Evolutionary conservation across 306 rosid species (phyloP), one percentile per base, ranked within the genome.

Genomic region (Glycine soja): DNA sequence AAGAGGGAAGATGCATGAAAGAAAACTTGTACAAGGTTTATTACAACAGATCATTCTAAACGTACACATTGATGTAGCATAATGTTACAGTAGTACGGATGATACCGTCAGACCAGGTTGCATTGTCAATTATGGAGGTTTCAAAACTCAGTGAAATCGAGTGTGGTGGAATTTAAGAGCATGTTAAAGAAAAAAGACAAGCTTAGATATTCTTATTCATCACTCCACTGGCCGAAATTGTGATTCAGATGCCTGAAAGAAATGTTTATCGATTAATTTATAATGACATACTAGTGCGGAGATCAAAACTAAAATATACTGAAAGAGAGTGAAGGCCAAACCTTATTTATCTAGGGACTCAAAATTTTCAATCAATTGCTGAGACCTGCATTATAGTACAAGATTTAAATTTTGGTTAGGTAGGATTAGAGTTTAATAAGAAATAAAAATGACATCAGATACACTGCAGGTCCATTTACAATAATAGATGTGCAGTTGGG

Each of bases 331-430:
- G 2, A 43, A 70, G 48, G 76, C 54, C 34, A 24, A 59, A 82
- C 82, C 88, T 78, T 76, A 87, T 78, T 75, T 64, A 24, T 89
- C 85, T 46, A 40, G 9, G 70, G 78, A 82, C 30, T 80, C 86
- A 75, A 70, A 67, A 56, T 71, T 79, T 75, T 87, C 94, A 74
- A 78, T 80, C 76, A 84, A 69, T 65, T 87, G 91, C 59, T 78
- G 85, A 34, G 92, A 74, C 91, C 94, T 90, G 92, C 87, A 80
- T 84, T 82, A 67, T 34, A n/a, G 11, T 36, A 36, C 59, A 84
- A 50, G 54, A 82, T 50, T 40, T 67, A 10, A 73, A 62, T 46
- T 61, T 19, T 51, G 48, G 8, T 74, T 74, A 61, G 52, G 24
- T 50, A 75, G 4, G 70, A 46, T 42, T 59, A 0, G 36, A 69